phyloP scores from a whole-genome alignment of 208 protist genomes.

The Leptomonas pyrrhocoris region DNA sequence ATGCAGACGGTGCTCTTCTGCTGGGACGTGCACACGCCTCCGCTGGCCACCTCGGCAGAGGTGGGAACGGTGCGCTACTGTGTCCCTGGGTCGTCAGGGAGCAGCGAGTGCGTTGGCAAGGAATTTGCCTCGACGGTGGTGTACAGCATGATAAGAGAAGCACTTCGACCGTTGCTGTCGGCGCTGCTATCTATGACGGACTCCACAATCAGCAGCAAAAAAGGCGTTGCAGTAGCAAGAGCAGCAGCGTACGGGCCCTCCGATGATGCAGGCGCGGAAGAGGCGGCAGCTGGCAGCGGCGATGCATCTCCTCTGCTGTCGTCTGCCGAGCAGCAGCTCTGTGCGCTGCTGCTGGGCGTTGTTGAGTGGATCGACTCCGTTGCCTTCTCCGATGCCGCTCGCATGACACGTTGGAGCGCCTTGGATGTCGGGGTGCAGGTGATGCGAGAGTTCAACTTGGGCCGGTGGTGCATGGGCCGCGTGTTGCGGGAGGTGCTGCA shows the following conservation, averaged over 20 bases:
- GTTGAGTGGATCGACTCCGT: slow-evolving; percentile 12
- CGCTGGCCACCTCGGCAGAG: background rate
- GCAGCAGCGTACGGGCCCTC: background rate
- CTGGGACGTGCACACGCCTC: slow-evolving; percentile 23
- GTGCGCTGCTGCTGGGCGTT: slow-evolving; percentile 21
- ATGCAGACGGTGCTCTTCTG: slow-evolving; percentile 29
- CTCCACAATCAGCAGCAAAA: background rate
- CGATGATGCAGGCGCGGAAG: background rate
- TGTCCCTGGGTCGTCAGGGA: background rate
- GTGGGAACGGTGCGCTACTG: slow-evolving; percentile 14
- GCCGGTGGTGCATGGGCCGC: slow-evolving; percentile 14
- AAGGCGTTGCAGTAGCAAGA: background rate
- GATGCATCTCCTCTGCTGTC: background rate
- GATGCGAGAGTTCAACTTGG: slow-evolving; percentile 21
- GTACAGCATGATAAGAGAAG: slow-evolving; percentile 11
- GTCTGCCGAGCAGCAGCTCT: slow-evolving; percentile 10
- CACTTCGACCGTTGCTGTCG: slow-evolving; percentile 21
- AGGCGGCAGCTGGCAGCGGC: background rate
- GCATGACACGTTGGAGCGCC: slow-evolving; percentile 22
- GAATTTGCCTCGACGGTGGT: slow-evolving; percentile 10
- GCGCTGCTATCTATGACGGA: background rate
- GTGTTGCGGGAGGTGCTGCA: slow-evolving; percentile 26
- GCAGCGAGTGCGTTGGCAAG: background rate
- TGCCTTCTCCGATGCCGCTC: slow-evolving; percentile 10
- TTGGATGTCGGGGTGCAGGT: slow-evolving; percentile 33